A percentile compares a stretch with the other conserved stretches of the same genome.
Evolutionary conservation across 2,329 filamentous ascomycete species (phyloP).

Genomic region (Nemania sp.): DNA sequence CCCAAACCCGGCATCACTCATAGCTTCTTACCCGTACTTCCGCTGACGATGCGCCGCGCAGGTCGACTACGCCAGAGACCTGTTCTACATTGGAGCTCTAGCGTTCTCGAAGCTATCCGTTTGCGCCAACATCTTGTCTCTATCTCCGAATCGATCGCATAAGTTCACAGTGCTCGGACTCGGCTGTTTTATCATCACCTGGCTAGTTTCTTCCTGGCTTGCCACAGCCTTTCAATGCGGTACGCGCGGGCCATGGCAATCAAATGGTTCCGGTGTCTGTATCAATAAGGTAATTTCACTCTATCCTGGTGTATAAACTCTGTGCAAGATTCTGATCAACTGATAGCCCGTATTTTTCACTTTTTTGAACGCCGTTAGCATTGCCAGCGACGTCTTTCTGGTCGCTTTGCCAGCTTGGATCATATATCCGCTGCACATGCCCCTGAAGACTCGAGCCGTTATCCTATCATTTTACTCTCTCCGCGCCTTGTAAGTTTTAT

Average conservation of each 20-base stretch:
- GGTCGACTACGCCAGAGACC: neutral
- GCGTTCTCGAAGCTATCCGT: neutral
- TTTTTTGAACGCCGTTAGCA: too few species aligned
- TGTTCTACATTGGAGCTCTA: neutral
- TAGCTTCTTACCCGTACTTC: neutral
- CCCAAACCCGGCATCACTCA: neutral
- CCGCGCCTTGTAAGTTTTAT: too few species aligned
- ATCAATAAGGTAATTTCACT: too few species aligned
- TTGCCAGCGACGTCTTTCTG: slow-evolving; percentile 4
- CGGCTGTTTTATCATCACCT: neutral
- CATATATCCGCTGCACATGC: slow-evolving; percentile 14
- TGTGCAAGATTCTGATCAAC: too few species aligned
- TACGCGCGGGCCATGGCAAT: neutral
- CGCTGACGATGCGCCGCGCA: too few species aligned
- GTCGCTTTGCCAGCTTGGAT: slow-evolving; percentile 3
- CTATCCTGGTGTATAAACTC: too few species aligned
- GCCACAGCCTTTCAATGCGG: neutral
- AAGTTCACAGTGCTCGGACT: neutral
- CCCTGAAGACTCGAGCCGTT: neutral
- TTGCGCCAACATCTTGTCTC: neutral
- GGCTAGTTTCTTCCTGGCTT: neutral
- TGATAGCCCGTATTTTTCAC: too few species aligned
- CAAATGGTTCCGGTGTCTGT: too few species aligned
- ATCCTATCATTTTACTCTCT: too few species aligned
- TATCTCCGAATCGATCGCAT: neutral